Base-by-base conservation (phyloP, 441 rosid species). In the Pelargonium cotyledonis region DNA sequence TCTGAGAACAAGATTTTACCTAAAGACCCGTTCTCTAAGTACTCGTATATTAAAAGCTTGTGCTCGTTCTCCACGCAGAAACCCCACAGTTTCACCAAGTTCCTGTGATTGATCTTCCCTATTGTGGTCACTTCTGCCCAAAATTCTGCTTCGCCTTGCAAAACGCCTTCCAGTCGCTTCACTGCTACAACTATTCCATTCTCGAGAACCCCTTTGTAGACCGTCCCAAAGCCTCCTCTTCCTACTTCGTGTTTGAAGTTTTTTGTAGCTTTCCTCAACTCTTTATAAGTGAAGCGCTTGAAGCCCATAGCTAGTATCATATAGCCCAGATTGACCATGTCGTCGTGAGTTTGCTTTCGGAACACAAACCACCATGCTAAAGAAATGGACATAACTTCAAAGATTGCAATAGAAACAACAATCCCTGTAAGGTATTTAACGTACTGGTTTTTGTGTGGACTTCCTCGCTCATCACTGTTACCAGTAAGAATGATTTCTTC, bases 91-190 rank as follows among this genome's bases (percentile, higher is more conserved):
- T 55, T 55, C 8, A 55, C 61, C 18, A 55, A 55, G 61, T 55
- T 55, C 61, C 26, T 55, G 10, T 55, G 62, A 23, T 55, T 55
- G 62, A 55, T 55, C 62, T 55, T 19, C 16, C 57, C 76, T 35
- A 80, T 69, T 29, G 51, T 74, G 66, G 66, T 76, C 40, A 76
- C 74, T 58, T 76, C 82, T 18, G 80, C 76, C 73, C 77, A 72
- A 29, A 79, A 76, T 31, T 70, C 80, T 16, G 73, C 78, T 38
- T 76, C 80, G 11, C 64, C 77, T 47, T 57, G 82, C 61, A 65
- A 23, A 4, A 63, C 29, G 19, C 69, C 75, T 60, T 29, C 70
- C 65, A 80, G 69, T 61, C 74, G 70, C 63, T 80, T 80, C 43
- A 80, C 77, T 0, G 80, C 80, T 41, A 75, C 77, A 0, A 16